Base-by-base conservation (phyloP, 2,329 filamentous ascomycete species). In the Lachnellula arida region DNA sequence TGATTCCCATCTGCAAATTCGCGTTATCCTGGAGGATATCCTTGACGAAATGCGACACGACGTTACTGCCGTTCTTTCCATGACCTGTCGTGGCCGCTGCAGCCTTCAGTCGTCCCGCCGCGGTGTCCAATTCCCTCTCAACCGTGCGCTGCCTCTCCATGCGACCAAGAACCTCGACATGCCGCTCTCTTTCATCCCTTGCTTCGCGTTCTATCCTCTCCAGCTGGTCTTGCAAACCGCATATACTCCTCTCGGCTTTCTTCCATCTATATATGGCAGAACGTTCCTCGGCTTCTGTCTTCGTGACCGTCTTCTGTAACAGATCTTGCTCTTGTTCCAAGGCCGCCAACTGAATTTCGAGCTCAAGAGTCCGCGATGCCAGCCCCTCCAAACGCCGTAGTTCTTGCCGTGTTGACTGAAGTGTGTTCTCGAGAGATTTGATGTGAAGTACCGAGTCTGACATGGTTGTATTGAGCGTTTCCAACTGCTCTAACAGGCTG, bases 1-100 rank as follows among this genome's bases (percentile, higher is more conserved):
- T 84, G 57, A 97, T 95, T 15, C 91, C 91, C 60, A 94, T 81
- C 71, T 99, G 94, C 46, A 99, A 76, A 64, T 91, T 96, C 9
- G 92, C 91, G 68, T 99, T 99, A 71, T 99, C 94, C 67, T 96
- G 87, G 17, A 99, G 77, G 54, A 99, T 89, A 70, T 97, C 94
- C 63, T 92, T 91, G 54, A 99, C 94, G 65, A 99, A 97, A 68
- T 95, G 90, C 19, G 90, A 92, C n/a, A 97, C 90, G 39, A 96
- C 90, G 56, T 78, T 85, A 59, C 78, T 84, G 9, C 82, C 79
- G 54, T 75, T 76, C 62, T 81, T 81, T 32, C 81, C 78, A 3
- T 80, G 78, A 3, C 79, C 79, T 42, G 88, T 74, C 2, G 84
- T 84, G 23, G 61, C 56, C 5, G 67, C 89, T 3, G 91, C 91